Base-by-base conservation (phyloP, 2,329 filamentous ascomycete species). In the Ilyonectria sp. region DNA sequence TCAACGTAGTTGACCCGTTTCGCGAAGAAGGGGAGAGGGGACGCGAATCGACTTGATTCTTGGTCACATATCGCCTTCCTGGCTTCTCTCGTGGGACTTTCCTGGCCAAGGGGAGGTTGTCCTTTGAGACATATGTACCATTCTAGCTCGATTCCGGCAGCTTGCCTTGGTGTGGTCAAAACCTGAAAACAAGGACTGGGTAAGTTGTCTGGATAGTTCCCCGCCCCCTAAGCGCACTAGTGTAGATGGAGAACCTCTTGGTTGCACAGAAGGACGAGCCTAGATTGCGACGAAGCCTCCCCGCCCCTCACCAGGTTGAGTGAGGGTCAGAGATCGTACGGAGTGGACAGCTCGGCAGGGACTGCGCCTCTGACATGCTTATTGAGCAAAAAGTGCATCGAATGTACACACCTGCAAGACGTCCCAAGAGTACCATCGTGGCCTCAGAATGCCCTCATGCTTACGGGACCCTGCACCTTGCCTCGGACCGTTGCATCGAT, bases 41-140 rank as follows among this genome's bases (percentile, higher is more conserved):
- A 21, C 23, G 46, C 46, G 23, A 49, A 19, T 35, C n/a, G 31
- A 31, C 9, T 49, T 49, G 40, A 56, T 31, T 43, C 23, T 13
- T 43, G n/a, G 59, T 31, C 43, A 60, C 58, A 50, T 61, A 50
- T 63, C 59, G 43, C 35, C 62, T 65, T 50, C 56, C 56, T 65
- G 50, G 56, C 54, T 49, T 55, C 49, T 7, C 53, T 37, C 55
- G 33, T 37, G 60, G 56, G 15, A 56, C 31, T 54, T 23, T 33
- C 17, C 46, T 46, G 46, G 54, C 43, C 59, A 67, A 59, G 52
- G 44, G 40, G 33, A 66, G 29, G 57, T 57, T 44, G 37, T 8
- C n/a, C 11, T 58, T 33, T 63, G 62, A 65, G 65, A 68, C 68
- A 66, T 26, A 54, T 13, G 26, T 26, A 26, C 23, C 23, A 44